Percentiles rank a stretch among this genome's conserved stretches.
Conservation (phyloP, 1,284 basidiomycete species). For the Cutaneotrichosporon sp. region DNA sequence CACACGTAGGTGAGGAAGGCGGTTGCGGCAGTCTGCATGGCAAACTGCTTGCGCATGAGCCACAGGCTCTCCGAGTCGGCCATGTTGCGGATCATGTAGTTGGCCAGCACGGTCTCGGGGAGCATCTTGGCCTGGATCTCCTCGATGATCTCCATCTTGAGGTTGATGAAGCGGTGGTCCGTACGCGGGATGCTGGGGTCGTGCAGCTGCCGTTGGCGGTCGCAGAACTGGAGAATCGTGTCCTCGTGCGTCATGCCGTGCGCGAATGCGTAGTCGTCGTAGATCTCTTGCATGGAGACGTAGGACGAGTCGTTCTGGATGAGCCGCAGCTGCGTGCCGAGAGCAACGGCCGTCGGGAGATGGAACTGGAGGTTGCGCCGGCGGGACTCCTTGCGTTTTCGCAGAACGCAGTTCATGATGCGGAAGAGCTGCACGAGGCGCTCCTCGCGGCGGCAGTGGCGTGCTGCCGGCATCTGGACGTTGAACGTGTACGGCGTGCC, state of each 20-base stretch:
- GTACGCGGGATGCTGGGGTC: slow-evolving; percentile 40
- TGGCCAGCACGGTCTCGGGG: slow-evolving; percentile 80
- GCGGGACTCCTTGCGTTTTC: slow-evolving; percentile 84
- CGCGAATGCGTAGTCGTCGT: slow-evolving; percentile 80
- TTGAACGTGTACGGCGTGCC: slow-evolving; percentile 83
- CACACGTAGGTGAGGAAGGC: slow-evolving; percentile 92
- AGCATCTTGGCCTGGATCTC: slow-evolving; percentile 86
- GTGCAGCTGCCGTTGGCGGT: slow-evolving; percentile 68
- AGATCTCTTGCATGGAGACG: slow-evolving; percentile 86
- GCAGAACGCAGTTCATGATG: slow-evolving; percentile 82
- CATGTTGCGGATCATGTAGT: slow-evolving; percentile 87
- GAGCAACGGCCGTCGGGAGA: slow-evolving; percentile 79
- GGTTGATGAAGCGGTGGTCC: slow-evolving; percentile 33
- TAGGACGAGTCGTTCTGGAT: slow-evolving; percentile 90
- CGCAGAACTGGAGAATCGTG: slow-evolving; percentile 73
- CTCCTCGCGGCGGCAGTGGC: slow-evolving; percentile 89
- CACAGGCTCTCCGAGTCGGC: slow-evolving; percentile 79
- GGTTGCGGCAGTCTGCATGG: slow-evolving; percentile 77
- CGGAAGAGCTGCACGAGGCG: slow-evolving; percentile 86
- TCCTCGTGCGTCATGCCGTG: slow-evolving; percentile 80
- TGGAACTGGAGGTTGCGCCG: slow-evolving; percentile 91
- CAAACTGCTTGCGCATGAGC: slow-evolving; percentile 97
- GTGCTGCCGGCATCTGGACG: slow-evolving; percentile 81
- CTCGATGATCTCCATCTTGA: slow-evolving; percentile 78
- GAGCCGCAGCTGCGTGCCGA: slow-evolving; percentile 77